Conservation (phyloP, 1,284 basidiomycete species). For the Leucoagaricus sp. region DNA sequence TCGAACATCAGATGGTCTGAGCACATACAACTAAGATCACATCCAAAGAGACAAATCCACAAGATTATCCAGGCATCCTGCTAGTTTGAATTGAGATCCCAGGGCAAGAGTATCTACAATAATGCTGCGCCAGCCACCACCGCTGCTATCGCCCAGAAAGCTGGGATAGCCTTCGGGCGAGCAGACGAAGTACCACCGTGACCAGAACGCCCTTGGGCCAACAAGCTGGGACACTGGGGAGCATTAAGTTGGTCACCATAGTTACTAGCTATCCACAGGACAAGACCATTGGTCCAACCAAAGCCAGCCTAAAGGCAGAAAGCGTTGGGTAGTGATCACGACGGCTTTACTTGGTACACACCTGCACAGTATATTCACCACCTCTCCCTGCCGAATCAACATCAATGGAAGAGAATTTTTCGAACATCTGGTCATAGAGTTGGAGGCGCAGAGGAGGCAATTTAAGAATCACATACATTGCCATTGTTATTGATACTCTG, state of each 20-base stretch:
- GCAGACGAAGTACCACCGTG: neutral
- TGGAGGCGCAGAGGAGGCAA: neutral
- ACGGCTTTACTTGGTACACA: slow-evolving; percentile 23
- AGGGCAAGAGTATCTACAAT: neutral
- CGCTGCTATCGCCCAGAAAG: neutral
- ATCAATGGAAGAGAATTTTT: slow-evolving; percentile 80
- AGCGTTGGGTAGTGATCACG: slow-evolving; percentile 1
- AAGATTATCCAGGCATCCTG: too few species aligned
- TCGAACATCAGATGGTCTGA: too few species aligned
- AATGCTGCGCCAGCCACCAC: neutral
- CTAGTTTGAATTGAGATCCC: too few species aligned
- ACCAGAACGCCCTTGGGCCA: slow-evolving; percentile 18
- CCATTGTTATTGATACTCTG: slow-evolving; percentile 68
- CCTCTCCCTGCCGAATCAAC: slow-evolving; percentile 84
- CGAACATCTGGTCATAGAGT: slow-evolving; percentile 71
- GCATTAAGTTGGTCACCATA: slow-evolving; percentile 67
- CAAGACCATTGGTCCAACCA: slow-evolving; percentile 91
- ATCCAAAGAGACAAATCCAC: too few species aligned
- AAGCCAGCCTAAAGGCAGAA: slow-evolving; percentile 59
- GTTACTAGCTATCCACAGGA: slow-evolving; percentile 73
- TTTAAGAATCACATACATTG: slow-evolving; percentile 57
- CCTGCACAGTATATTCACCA: slow-evolving; percentile 84
- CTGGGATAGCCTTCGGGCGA: neutral
- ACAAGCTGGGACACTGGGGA: slow-evolving; percentile 65
- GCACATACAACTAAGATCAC: too few species aligned